Evolutionary conservation across 129 eudicot species (phyloP), one percentile per base, ranked within the genome.

Genomic region (Flaveria ramosissima): DNA sequence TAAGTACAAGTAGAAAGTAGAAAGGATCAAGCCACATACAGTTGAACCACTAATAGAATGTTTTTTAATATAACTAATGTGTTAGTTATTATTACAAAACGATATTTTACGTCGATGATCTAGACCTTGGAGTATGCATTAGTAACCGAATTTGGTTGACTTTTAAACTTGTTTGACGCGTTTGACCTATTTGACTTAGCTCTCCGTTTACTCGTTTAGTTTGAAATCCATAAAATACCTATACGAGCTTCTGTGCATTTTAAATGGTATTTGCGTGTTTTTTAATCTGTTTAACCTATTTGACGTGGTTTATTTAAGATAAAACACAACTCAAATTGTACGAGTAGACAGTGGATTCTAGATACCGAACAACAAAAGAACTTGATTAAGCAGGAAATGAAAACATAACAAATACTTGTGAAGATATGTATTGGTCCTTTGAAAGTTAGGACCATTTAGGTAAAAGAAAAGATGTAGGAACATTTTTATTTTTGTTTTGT

Each of bases 401-500:
- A 62, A 27, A 62, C 68, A 62, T 62, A 13, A 62, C 43, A 62
- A 62, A 27, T 78, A 70, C 63, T 45, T 3, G 50, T 57, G 50
- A 23, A 23, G 26, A 65, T 26, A 47, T 36, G 23, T 3, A 17
- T 53, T 57, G 51, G 8, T 21, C 43, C 43, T 51, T 63, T 9
- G 13, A 75, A 75, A 30, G 56, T 66, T 71, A 41, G 70, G 81
- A 42, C 60, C 75, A 53, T 53, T 23, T 13, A 12, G 47, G 47
- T 26, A n/a, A n/a, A 30, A 41, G 53, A 8, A 9, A 45, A 9
- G 46, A 68, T 41, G 47, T n/a, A 78, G 53, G 81, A 27, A 52
- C 70, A 60, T 62, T 45, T 81, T 81, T 79, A 89, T 43, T 84
- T 86, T 39, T 77, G 69, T 70, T 88, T 90, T 61, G 90, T 84